A percentile compares a stretch with the other conserved stretches of the same genome.
Conservation (phyloP, 2,329 filamentous ascomycete genomes). For the Fusarium caatingaense region DNA sequence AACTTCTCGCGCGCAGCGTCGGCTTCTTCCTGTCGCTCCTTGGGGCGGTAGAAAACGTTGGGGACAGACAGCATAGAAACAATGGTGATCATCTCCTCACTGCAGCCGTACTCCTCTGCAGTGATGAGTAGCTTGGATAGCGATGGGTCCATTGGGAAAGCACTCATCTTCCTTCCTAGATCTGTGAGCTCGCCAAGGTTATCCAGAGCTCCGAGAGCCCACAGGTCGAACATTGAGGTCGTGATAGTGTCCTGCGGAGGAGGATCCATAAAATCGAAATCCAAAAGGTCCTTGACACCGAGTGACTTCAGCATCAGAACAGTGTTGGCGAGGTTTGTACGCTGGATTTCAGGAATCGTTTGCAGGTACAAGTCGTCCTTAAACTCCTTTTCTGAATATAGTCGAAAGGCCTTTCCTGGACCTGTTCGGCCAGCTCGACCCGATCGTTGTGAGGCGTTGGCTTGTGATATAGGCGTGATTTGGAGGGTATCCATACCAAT, state of each 20-base stretch:
- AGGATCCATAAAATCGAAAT: slow-evolving; percentile 99
- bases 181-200: slow-evolving; percentile 92
- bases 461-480: slow-evolving; percentile 97
- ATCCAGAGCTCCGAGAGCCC: slow-evolving; percentile 92
- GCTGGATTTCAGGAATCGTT: slow-evolving; percentile 96
- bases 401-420: slow-evolving; percentile 91
- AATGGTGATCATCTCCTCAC: slow-evolving; percentile 97
- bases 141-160: slow-evolving; percentile 97
- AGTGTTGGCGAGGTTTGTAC: slow-evolving; percentile 95
- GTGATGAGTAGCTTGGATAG: slow-evolving; percentile 95
- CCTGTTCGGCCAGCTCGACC: slow-evolving; percentile 94
- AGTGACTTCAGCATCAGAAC: slow-evolving; percentile 94
- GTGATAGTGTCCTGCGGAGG: slow-evolving; percentile 98
- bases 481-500: slow-evolving; percentile 99
- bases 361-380: slow-evolving; percentile 96
- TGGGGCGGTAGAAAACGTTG: slow-evolving; percentile 95
- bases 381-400: slow-evolving; percentile 95
- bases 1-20: slow-evolving; percentile 97
- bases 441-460: slow-evolving; percentile 92
- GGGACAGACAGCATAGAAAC: slow-evolving; percentile 98
- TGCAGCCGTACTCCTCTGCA: slow-evolving; percentile 88
- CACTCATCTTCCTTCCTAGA: slow-evolving; percentile 92
- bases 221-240: slow-evolving; percentile 96
- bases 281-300: slow-evolving; percentile 90
- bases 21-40: slow-evolving; percentile 95